These are phyloP conservation scores for Chlamydomonas schloesseri DNA, from an alignment of 139 green algal species.

Conservation along the genomic window DNA sequence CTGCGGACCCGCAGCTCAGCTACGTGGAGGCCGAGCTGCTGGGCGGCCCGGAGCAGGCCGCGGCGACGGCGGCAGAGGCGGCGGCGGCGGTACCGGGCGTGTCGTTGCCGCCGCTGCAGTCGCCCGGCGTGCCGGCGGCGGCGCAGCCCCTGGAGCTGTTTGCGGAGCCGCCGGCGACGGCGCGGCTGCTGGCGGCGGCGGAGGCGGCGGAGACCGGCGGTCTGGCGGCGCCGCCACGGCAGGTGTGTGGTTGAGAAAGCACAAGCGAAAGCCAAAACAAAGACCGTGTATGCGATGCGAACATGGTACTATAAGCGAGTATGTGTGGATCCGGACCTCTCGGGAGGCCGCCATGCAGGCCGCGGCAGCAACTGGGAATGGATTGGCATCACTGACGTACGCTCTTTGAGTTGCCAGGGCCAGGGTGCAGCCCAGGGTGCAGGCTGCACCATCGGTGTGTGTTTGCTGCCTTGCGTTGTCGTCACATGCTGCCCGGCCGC, in stretches of 20 bases:
- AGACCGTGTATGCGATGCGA: too few species aligned
- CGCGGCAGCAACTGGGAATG: too few species aligned
- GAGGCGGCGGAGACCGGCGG: background rate
- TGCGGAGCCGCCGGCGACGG: slow-evolving; percentile 8
- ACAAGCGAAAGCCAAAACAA: background rate
- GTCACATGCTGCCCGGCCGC: too few species aligned
- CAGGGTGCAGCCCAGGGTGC: too few species aligned
- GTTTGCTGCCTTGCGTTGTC: too few species aligned
- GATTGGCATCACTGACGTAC: too few species aligned
- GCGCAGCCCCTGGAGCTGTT: slow-evolving; percentile 39
- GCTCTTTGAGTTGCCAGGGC: too few species aligned
- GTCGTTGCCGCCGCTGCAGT: background rate
- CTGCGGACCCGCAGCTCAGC: background rate
- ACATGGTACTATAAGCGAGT: too few species aligned
- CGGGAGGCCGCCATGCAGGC: too few species aligned
- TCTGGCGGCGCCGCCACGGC: background rate
- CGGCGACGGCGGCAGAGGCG: background rate
- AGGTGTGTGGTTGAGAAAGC: background rate
- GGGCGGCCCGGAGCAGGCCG: background rate
- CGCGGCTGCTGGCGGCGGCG: background rate
- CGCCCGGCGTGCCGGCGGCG: background rate
- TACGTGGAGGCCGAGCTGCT: slow-evolving; percentile 30
- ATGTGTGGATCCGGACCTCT: too few species aligned
- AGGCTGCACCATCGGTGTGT: too few species aligned
- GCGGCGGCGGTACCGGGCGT: background rate